A percentile compares a stretch with the other conserved stretches of the same genome.
These are phyloP conservation scores for Rhizophora apiculata DNA, from an alignment of 345 rosid species.

Conservation along the genomic window DNA sequence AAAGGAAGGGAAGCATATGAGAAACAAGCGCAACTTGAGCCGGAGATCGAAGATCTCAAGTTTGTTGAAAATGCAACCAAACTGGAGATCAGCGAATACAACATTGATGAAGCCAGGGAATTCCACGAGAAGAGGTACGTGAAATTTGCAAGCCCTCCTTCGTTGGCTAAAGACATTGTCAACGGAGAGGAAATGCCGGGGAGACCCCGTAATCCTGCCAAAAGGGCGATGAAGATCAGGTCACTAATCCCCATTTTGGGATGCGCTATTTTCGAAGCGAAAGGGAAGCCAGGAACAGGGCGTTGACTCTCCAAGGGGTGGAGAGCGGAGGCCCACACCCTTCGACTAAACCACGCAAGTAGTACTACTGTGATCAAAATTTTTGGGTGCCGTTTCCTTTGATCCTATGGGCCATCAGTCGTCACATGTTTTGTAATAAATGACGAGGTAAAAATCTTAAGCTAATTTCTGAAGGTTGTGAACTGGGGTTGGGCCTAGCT, in stretches of 20 bases:
- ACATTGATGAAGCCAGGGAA: background rate
- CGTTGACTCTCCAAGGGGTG: background rate
- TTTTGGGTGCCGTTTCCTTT: no score
- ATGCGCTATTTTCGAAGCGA: conserved; percentile 28
- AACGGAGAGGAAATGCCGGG: conserved; percentile 13
- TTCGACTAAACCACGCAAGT: no score
- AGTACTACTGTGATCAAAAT: no score
- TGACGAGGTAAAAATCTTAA: no score
- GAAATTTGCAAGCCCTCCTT: conserved; percentile 31
- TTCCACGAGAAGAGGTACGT: conserved; percentile 17
- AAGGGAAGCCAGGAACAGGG: conserved; percentile 16
- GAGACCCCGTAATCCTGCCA: background rate
- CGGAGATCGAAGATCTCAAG: conserved; percentile 44
- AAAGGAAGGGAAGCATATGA: conserved; percentile 19
- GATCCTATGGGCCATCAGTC: no score
- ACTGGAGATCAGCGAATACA: background rate
- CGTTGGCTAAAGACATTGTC: conserved; percentile 15
- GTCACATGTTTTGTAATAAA: no score
- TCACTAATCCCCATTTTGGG: conserved; percentile 15
- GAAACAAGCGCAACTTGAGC: conserved; percentile 27
- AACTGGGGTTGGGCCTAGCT: no score
- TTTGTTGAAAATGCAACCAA: conserved; percentile 34
- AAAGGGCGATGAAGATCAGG: conserved; percentile 3
- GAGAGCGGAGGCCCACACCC: background rate
- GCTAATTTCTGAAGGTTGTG: no score